phyloP scores from a whole-genome alignment of 2,329 filamentous ascomycete genomes.

The Fusarium nodosum region DNA sequence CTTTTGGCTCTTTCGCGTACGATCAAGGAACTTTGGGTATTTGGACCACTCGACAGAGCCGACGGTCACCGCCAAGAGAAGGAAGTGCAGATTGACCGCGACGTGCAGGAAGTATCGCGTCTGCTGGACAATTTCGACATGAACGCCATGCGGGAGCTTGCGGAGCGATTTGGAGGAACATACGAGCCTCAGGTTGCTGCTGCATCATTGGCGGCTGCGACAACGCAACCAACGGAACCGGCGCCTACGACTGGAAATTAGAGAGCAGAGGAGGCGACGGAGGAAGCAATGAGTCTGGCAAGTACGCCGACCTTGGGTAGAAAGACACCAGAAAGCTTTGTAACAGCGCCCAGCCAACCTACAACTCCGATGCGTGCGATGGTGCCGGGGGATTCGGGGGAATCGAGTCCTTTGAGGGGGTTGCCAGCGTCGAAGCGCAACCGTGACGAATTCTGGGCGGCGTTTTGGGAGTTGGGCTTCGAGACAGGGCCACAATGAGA shows the following conservation, averaged over 20 bases:
- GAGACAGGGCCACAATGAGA: constrained; percentile 28
- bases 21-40: constrained; percentile 63
- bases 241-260: constrained; percentile 22
- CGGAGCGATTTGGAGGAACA: constrained; percentile 54
- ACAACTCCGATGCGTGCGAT: neutral
- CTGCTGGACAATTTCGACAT: constrained; percentile 56
- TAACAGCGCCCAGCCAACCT: neutral
- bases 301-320: neutral
- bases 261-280: neutral
- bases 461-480: constrained; percentile 24
- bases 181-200: constrained; percentile 52
- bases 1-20: constrained; percentile 60
- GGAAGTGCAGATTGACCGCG: constrained; percentile 55
- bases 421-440: neutral
- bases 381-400: neutral
- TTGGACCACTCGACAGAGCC: constrained; percentile 58
- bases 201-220: neutral
- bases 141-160: constrained; percentile 53
- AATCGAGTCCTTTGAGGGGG: too few relatives aligned
- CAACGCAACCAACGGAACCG: constrained; percentile 13
- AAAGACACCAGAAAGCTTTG: neutral
- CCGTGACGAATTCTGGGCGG: neutral
- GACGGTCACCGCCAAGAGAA: constrained; percentile 55
- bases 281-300: neutral
- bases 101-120: constrained; percentile 54